A percentile compares a stretch with the other conserved stretches of the same genome.
Conservation (phyloP, 305 asterid genomes). For the Coffea humblotiana region DNA sequence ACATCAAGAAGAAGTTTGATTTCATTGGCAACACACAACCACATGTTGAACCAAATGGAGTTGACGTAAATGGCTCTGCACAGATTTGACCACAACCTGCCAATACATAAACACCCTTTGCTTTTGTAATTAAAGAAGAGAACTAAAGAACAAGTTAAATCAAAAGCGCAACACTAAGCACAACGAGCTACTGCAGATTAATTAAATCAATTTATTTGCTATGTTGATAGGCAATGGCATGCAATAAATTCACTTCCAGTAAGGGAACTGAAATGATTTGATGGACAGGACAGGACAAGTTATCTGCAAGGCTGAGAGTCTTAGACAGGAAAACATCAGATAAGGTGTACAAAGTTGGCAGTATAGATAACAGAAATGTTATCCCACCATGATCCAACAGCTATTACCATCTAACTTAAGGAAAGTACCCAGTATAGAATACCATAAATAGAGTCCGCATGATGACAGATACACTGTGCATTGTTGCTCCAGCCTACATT, state of each 20-base stretch:
- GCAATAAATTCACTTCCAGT: neutral
- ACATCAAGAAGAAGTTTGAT: constrained; percentile 84
- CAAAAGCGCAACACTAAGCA: neutral
- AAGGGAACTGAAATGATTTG: neutral
- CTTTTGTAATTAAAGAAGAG: neutral
- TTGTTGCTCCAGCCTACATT: neutral
- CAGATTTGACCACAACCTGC: constrained; percentile 92
- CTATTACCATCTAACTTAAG: neutral
- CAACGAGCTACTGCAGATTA: neutral
- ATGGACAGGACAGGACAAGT: neutral
- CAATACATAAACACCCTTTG: constrained; percentile 22
- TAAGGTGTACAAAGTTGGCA: neutral
- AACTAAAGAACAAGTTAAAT: neutral
- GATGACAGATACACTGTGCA: neutral
- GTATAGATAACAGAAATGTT: neutral
- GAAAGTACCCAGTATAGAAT: neutral
- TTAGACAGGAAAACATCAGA: neutral
- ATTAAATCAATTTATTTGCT: neutral
- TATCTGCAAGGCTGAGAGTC: neutral
- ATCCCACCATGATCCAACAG: neutral
- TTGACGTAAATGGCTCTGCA: constrained; percentile 76
- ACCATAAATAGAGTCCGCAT: neutral
- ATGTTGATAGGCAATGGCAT: neutral
- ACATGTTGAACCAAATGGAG: constrained; percentile 86
- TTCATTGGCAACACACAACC: constrained; percentile 95